Base-by-base conservation (phyloP, 2,329 filamentous ascomycete species). In the Claviceps sp. region DNA sequence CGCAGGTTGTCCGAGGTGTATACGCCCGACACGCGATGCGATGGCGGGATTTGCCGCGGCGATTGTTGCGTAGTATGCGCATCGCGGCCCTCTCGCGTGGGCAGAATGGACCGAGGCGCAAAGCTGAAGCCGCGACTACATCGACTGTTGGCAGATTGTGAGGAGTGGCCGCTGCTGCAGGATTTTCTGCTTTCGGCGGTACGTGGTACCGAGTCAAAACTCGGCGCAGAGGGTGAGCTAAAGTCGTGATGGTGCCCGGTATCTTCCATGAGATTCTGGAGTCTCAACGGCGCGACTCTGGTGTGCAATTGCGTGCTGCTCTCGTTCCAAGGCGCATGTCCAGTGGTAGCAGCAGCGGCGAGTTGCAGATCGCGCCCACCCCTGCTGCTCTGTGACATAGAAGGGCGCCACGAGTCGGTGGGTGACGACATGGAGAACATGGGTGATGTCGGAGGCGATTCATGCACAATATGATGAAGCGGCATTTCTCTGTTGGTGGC, bases 101-200 rank as follows among this genome's bases (percentile, higher is more conserved):
- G 51, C 5, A 48, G 50, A 14, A 50, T 46, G 22, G 55, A 26
- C n/a, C 52, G 56, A 1, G 53, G 43, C 26, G 45, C 43, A 30
- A 50, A 52, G 3, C 22, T 30, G 5, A 18, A 16, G 20, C 53
- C 42, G 3, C 51, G 52, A 11, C 45, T 54, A 5, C 51, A 50
- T n/a, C 48, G 55, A 14, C 52, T 54, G n/a, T 45, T 50, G 14
- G 41, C 52, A 6, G 56, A 56, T 34, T 40, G 44, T 18, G 53
- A 55, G 1, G 55, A 58, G 4, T 52, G 47, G 7, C 42, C 53
- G 41, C 57, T 59, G 48, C 53, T 53, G 18, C 48, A 48, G 3
- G 54, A 57, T 41, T 54, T 54, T 18, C 50, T 55, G 52, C 40
- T 48, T 50, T 16, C 56, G 50, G 8, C 46, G 43, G 43, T 18